Base-by-base conservation (phyloP, 257 asterid genomes). In the Solanum boliviense region DNA sequence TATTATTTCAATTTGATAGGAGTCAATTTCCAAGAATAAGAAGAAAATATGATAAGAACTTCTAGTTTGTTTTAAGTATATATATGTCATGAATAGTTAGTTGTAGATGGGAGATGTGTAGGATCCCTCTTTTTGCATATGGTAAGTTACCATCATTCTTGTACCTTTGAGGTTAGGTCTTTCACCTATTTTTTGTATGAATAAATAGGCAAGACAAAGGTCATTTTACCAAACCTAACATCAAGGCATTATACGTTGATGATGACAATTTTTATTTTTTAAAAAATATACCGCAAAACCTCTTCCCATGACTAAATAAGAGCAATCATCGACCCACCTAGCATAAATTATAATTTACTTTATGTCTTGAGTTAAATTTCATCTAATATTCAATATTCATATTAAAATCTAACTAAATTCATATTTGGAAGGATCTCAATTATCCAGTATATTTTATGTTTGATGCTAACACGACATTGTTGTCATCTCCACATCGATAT, bases 391-490 rank as follows among this genome's bases (percentile, higher is more conserved):
- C 2, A 4, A 62, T 62, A 62, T 9, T 0, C 0, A 1, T n/a
- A 62, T n/a, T 23, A 48, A 48, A 48, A 13, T 48, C 0, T 48
- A 21, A 58, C 25, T 20, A 7, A 20, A 58, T 58, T 58, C 1
- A 46, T 13, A 46, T 0, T 0, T 3, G 0, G 0, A 58, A 8
- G 11, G 2, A 58, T 58, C 11, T 58, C 1, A 20, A 58, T 58
- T 58, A 58, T 20, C 7, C 36, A 35, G 12, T 39, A 39, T 39
- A 39, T 39, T 39, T 10, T 16, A 52, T 18, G n/a, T 18, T 18
- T 52, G 62, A 8, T 8, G 12, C 27, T 60, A 23, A 23, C 27
- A 23, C 12, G 7, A 62, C 71, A 62, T 62, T n/a, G 27, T n/a
- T n/a, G 7, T 62, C 71, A 62, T 62, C 71, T n/a, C 71, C 7